Base-by-base conservation (phyloP, 192 early-diverging fungal species). In the Coemansia sp. region DNA sequence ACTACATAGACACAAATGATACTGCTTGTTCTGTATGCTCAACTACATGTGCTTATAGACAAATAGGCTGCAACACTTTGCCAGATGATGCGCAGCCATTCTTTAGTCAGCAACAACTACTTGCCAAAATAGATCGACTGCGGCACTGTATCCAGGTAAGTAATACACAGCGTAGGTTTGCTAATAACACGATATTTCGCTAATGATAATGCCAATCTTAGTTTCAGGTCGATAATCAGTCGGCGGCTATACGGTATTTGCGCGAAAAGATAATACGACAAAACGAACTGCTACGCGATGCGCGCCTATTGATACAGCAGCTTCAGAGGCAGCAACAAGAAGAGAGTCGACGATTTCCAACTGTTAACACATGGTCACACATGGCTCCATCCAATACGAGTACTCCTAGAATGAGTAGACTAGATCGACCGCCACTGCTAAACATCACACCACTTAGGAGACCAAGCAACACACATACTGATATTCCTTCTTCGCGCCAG, bases 191-290 rank as follows among this genome's bases (percentile, higher is more conserved):
- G 34, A 36, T 7, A 2, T 0, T 3, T 36, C 3, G 16, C 34
- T 36, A 36, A 36, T 36, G 4, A 7, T 36, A 7, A 36, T 5
- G 3, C 3, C 2, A 9, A 36, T n/a, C n/a, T 22, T 81, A 82
- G 80, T 83, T 83, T 62, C 80, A 83, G 20, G 62, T 74, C 4
- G 53, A 62, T 24, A 83, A 83, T 50, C 75, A 77, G 41, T 47
- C 41, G 16, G 57, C 43, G 18, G 80, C 80, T n/a, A 66, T 83
- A 3, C n/a, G n/a, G 12, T 20, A 38, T 15, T 20, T 78, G 55
- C 74, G 72, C 2, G 52, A 64, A 1, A 73, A 69, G 31, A 46
- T 78, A 18, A 57, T 72, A 31, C 66, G 64, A 24, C 80, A 83
- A 60, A 72, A 66, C 66, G 62, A 46, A 20, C 11, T 83, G 49